Evolutionary conservation across 78 protist species (phyloP), one percentile per base, ranked within the genome.

Genomic region (Thecamonas trahens): DNA sequence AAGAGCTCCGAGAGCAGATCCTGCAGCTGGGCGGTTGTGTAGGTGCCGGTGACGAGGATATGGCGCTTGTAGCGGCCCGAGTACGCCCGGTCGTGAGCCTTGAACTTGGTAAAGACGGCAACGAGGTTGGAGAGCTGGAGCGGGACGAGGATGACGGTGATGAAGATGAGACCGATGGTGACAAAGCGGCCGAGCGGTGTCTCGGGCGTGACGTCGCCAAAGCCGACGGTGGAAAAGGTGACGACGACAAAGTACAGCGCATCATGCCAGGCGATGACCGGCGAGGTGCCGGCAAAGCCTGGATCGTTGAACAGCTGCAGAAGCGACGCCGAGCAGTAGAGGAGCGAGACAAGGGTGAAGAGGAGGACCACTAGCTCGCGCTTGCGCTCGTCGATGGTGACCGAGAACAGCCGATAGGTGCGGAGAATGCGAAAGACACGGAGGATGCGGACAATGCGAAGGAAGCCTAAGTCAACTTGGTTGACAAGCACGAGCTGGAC

Each of bases 141-240:
- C 26, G 79, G 31, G 26, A 79, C n/a, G n/a, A n/a, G n/a, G n/a
- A n/a, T n/a, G n/a, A n/a, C n/a, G n/a, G n/a, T n/a, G n/a, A n/a
- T n/a, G n/a, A n/a, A n/a, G n/a, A n/a, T n/a, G n/a, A n/a, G n/a
- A n/a, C n/a, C n/a, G n/a, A n/a, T n/a, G n/a, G 39, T 49, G 35
- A 77, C 28, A 20, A 60, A 38, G 24, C 45, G 73, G 22, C 84
- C 82, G 39, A 67, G 40, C 17, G 29, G 14, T 8, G 84, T 68
- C 9, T 28, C 6, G 39, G 82, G 82, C 20, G 68, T 77, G 35
- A 38, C 39, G 53, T 79, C 84, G 24, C 84, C 84, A 39, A 77
- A 79, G 45, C 84, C 84, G 15, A 79, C 76, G 24, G 84, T 79
- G 47, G 83, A 34, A 31, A 79, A 3, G 20, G 82, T 79, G 40